Evolutionary conservation across 352 stramenopile species (phyloP).

Genomic region (Phytophthora colocasiae): DNA sequence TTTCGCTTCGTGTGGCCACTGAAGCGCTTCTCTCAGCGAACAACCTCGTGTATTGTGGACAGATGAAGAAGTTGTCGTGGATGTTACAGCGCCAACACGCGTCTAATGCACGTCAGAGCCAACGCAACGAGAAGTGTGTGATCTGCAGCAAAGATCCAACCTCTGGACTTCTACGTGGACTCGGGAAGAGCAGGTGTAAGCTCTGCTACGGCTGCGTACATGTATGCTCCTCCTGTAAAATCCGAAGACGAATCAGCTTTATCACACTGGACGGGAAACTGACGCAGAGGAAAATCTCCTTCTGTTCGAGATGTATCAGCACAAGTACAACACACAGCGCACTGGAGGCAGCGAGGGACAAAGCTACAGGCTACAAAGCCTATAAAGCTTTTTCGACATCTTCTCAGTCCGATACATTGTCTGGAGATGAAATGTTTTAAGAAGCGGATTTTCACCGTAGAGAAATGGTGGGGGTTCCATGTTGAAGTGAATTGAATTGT

Average conservation of each 20-base stretch:
- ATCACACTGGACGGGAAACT: constrained; percentile 38
- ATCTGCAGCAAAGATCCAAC: constrained; percentile 38
- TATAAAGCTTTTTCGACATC: constrained; percentile 32
- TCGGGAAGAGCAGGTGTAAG: constrained; percentile 33
- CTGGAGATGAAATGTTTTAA: constrained; percentile 8
- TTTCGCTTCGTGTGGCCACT: constrained; percentile 31
- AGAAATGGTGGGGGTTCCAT: background rate
- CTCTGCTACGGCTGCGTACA: constrained; percentile 35
- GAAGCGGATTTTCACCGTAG: background rate
- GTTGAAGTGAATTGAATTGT: background rate
- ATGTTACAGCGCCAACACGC: constrained; percentile 23
- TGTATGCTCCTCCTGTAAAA: constrained; percentile 43
- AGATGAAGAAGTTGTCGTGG: constrained; percentile 69
- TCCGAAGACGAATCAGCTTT: constrained; percentile 43
- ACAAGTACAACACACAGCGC: constrained; percentile 29
- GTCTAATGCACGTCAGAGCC: constrained; percentile 1
- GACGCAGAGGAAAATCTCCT: constrained; percentile 41
- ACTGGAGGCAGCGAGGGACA: constrained; percentile 20
- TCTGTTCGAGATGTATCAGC: constrained; percentile 44
- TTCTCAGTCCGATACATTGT: constrained; percentile 19
- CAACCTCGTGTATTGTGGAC: constrained; percentile 47
- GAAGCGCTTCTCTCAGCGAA: constrained; percentile 40
- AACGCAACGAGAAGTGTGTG: constrained; percentile 26
- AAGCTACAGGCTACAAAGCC: constrained; percentile 27
- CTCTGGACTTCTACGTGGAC: constrained; percentile 12